Evolutionary conservation across 169 alveolate species (phyloP).

Genomic region (Ichthyophthirius multifiliis): DNA sequence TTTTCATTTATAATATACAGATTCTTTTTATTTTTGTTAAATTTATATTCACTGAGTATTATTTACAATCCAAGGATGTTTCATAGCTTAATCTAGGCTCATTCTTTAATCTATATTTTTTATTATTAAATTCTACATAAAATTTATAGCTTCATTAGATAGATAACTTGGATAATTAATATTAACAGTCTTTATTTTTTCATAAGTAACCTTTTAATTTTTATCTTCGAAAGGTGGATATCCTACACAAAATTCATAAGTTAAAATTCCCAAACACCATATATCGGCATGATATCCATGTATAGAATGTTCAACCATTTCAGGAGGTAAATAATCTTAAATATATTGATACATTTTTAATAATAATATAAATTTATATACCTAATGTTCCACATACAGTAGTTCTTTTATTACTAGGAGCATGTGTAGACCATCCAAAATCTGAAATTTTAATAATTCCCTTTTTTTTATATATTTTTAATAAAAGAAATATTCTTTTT

Average conservation of each 20-base stretch:
- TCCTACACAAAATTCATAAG: constrained; percentile 91
- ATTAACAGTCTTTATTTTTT: constrained; percentile 52
- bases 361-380: neutral
- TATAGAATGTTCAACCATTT: constrained; percentile 80
- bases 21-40: no score
- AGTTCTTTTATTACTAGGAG: constrained; percentile 83
- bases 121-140: constrained; percentile 50
- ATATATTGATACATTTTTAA: neutral
- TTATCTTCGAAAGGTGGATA: constrained; percentile 86
- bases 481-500: constrained; percentile 24
- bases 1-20: no score
- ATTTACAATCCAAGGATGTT: constrained; percentile 73
- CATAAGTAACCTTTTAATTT: constrained; percentile 43
- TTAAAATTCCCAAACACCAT: constrained; percentile 93
- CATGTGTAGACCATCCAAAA: constrained; percentile 92
- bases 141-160: constrained; percentile 57
- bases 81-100: constrained; percentile 57
- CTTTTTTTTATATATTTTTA: constrained; percentile 56
- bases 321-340: constrained; percentile 92
- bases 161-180: constrained; percentile 55
- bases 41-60: no score
- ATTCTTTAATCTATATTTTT: constrained; percentile 59
- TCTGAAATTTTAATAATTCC: constrained; percentile 94
- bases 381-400: constrained; percentile 92
- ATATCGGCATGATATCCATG: constrained; percentile 89